A percentile compares a stretch with the other conserved stretches of the same genome.
These are phyloP conservation scores for Trametes cinnabarina DNA, from an alignment of 768 basidiomycete species.

Conservation along the genomic window DNA sequence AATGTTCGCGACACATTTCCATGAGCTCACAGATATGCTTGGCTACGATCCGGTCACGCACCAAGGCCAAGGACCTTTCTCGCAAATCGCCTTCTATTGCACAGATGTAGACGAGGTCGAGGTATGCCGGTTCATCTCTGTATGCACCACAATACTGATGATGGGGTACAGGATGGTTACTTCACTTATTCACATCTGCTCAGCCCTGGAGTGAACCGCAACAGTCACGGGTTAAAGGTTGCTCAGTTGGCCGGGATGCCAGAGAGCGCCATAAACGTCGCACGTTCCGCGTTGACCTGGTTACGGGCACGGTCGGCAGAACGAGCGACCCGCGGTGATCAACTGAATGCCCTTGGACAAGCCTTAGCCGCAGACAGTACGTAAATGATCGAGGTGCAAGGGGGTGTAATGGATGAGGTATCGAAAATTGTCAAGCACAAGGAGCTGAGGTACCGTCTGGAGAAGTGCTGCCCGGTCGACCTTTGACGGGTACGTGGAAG, in stretches of 20 bases:
- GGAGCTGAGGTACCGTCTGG: no score
- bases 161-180: slow-evolving; percentile 53
- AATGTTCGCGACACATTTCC: slow-evolving; percentile 99
- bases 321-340: not conserved
- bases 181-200: slow-evolving; percentile 86
- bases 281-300: slow-evolving; percentile 49
- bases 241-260: slow-evolving; percentile 88
- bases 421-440: no score
- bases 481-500: no score
- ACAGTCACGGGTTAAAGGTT: slow-evolving; percentile 90
- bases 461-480: no score
- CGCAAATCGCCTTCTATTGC: slow-evolving; percentile 79
- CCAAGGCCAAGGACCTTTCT: slow-evolving; percentile 47
- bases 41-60: slow-evolving; percentile 40
- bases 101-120: slow-evolving; percentile 80
- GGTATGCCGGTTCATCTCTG: slow-evolving; percentile 42
- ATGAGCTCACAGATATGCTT: slow-evolving; percentile 86
- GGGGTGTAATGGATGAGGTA: no score
- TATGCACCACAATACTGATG: not conserved
- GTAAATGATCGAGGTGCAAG: no score
- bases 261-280: slow-evolving; percentile 53
- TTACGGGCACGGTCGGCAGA: slow-evolving; percentile 27
- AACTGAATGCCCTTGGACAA: slow-evolving; percentile 23
- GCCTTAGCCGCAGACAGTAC: slow-evolving; percentile 4
- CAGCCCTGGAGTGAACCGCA: slow-evolving; percentile 78